A percentile compares a stretch with the other conserved stretches of the same genome.
Evolutionary conservation across 495 filamentous ascomycete genomes (phyloP).

Genomic region (Hypoxylon lenormandii): DNA sequence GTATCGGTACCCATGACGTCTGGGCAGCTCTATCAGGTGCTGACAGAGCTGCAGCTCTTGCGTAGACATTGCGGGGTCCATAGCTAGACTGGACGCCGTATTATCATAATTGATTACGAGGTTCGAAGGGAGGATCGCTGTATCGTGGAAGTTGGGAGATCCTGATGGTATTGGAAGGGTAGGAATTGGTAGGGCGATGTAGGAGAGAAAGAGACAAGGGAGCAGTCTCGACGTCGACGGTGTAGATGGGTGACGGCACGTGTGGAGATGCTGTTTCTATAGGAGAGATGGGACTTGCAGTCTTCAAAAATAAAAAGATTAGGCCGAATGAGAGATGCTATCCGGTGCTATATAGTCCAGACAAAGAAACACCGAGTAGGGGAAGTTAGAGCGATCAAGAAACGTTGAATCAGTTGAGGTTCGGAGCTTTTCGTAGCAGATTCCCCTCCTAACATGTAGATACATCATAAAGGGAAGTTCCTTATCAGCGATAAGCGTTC

Average conservation of each 20-base stretch:
- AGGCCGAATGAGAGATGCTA: no score
- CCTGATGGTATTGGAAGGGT: not conserved
- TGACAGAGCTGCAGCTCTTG: constrained; percentile 84
- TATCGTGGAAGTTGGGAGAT: constrained; percentile 2
- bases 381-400: no score
- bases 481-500: constrained; percentile 45
- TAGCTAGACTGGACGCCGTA: constrained; percentile 38
- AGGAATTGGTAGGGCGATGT: not conserved
- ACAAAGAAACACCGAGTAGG: constrained; percentile 16
- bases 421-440: not conserved
- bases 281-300: no score
- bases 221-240: not conserved
- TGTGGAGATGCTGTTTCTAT: constrained; percentile 21
- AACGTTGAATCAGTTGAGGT: not conserved
- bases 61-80: constrained; percentile 68
- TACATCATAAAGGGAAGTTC: not conserved
- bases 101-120: constrained; percentile 27
- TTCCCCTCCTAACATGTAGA: constrained; percentile 23
- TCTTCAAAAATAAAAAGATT: no score
- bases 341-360: constrained; percentile 16
- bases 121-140: constrained; percentile 18
- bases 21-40: constrained; percentile 77
- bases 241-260: constrained; percentile 21
- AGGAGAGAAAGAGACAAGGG: not conserved
- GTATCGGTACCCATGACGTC: constrained; percentile 76